Conservation (phyloP, 345 rosid species). For the Aquilaria malaccensis region DNA sequence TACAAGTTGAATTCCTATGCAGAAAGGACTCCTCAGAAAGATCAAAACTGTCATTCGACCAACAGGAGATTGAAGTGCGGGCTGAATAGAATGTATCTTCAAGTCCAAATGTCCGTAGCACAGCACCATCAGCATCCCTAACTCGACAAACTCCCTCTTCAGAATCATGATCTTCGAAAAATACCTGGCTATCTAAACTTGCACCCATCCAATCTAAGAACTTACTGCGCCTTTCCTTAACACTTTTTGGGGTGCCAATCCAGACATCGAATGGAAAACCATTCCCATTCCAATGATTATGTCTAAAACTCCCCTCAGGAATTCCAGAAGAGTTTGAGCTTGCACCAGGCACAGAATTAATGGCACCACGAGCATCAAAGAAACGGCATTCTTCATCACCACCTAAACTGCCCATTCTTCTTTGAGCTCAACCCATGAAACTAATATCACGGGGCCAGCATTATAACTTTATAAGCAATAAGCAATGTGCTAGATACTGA, state of each 20-base stretch:
- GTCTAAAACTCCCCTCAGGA: constrained; percentile 18
- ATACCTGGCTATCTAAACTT: constrained; percentile 22
- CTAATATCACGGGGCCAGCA: constrained; percentile 31
- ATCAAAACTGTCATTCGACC: constrained; percentile 29
- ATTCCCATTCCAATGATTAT: constrained; percentile 10
- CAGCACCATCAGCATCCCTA: constrained; percentile 37
- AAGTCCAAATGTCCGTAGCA: constrained; percentile 34
- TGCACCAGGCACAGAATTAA: constrained; percentile 29
- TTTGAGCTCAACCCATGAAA: constrained; percentile 68
- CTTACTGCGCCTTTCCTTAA: constrained; percentile 44
- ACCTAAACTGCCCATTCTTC: constrained; percentile 49
- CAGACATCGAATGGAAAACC: constrained; percentile 51
- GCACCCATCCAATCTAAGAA: constrained; percentile 61
- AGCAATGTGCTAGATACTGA: constrained; percentile 31
- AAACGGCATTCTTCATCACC: constrained; percentile 57
- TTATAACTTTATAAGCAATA: constrained; percentile 35
- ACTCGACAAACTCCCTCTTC: constrained; percentile 30
- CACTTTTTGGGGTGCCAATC: constrained; percentile 53
- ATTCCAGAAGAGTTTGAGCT: constrained; percentile 22
- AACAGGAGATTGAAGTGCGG: constrained; percentile 32
- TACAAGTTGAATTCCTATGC: constrained; percentile 21
- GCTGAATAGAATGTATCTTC: constrained; percentile 46
- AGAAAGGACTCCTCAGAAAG: constrained; percentile 29
- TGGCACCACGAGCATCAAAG: constrained; percentile 70
- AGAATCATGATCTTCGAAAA: constrained; percentile 16